These are phyloP conservation scores for Calonectria montana DNA, from an alignment of 2,329 filamentous ascomycete genomes.

Conservation along the genomic window DNA sequence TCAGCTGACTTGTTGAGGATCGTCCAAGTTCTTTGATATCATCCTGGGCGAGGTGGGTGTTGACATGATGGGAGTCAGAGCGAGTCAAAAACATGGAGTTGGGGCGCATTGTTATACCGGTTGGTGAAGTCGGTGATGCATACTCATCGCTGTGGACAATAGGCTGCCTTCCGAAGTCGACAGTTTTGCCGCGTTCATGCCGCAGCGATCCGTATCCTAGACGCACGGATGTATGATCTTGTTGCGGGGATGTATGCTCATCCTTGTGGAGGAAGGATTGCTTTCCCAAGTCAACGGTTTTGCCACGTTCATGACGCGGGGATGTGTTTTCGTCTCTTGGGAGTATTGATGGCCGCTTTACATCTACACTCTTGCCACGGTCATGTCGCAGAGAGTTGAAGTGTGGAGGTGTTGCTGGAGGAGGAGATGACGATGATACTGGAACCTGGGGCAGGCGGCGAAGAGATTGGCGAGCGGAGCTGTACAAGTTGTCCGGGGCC, in stretches of 20 bases:
- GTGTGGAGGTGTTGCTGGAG: conserved; percentile 53
- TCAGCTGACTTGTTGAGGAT: conserved; percentile 89
- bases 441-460: conserved; percentile 79
- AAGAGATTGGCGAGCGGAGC: conserved; percentile 79
- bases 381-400: conserved; percentile 56
- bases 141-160: conserved; percentile 58
- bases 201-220: not conserved
- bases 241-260: conserved; percentile 52
- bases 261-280: conserved; percentile 62
- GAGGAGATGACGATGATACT: conserved; percentile 47
- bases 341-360: conserved; percentile 64
- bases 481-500: conserved; percentile 73
- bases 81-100: conserved; percentile 71
- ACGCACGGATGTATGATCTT: not conserved
- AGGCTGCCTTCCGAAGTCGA: conserved; percentile 70
- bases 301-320: conserved; percentile 52
- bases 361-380: conserved; percentile 74
- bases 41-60: conserved; percentile 67
- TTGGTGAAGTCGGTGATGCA: conserved; percentile 55
- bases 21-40: conserved; percentile 86
- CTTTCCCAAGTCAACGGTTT: conserved; percentile 55
- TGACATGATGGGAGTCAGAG: conserved; percentile 57
- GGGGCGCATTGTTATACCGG: conserved; percentile 60
- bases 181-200: conserved; percentile 51
- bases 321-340: conserved; percentile 55